These are phyloP conservation scores for Massospora cicadina DNA, from an alignment of 371 early-diverging fungal species.

Conservation along the genomic window DNA sequence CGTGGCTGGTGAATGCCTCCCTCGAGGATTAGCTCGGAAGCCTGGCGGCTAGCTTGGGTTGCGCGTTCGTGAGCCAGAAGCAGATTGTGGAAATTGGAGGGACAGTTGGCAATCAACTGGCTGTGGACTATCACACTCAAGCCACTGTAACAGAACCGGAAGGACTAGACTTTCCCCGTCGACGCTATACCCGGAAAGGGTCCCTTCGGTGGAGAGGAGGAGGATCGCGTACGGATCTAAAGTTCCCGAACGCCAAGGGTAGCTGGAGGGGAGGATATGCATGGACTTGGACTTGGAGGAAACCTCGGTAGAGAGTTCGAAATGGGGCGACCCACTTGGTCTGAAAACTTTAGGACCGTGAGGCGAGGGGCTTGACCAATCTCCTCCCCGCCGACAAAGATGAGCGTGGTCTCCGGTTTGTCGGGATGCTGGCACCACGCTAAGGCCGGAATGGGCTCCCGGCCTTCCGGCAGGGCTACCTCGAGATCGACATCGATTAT, in stretches of 20 bases:
- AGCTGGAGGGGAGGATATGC: background rate
- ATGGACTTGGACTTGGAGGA: background rate
- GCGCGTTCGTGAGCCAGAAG: background rate
- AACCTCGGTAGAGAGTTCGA: background rate
- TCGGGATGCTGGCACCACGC: constrained; percentile 2
- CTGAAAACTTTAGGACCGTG: background rate
- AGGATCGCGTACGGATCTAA: background rate
- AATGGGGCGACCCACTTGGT: background rate
- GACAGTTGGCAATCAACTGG: background rate
- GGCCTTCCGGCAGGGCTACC: background rate
- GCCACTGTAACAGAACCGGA: background rate
- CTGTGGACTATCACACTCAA: background rate
- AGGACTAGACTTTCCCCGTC: background rate
- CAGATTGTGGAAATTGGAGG: background rate
- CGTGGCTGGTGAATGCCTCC: background rate
- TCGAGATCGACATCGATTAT: constrained; percentile 2
- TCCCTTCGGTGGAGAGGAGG: background rate
- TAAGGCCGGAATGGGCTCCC: background rate
- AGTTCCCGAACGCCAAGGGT: background rate
- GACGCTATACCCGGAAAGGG: background rate
- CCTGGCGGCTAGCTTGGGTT: background rate
- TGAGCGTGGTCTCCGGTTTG: background rate
- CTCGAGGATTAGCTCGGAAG: background rate
- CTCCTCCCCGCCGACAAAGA: constrained; percentile 1
- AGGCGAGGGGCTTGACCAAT: background rate